A percentile compares a stretch with the other conserved stretches of the same genome.
These are phyloP conservation scores for Raphanus hybrid DNA, from an alignment of 441 rosid genomes.

Conservation along the genomic window DNA sequence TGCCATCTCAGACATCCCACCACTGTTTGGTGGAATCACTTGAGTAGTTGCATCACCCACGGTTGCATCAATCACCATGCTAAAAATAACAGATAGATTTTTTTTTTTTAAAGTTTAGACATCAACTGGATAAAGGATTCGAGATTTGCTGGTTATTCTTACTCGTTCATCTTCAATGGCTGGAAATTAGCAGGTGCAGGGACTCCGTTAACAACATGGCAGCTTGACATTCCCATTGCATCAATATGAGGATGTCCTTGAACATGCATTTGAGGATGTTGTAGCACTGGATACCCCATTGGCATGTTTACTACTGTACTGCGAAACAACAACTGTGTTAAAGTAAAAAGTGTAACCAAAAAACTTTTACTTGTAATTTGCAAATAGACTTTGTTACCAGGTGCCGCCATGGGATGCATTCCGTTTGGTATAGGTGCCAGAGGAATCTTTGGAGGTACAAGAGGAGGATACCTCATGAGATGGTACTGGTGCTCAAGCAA, in stretches of 20 bases:
- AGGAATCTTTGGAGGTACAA: constrained; percentile 74
- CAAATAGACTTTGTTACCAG: constrained; percentile 60
- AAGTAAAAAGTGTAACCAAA: constrained; percentile 45
- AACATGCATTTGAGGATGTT: constrained; percentile 82
- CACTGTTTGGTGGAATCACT: constrained; percentile 64
- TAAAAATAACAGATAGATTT: constrained; percentile 38
- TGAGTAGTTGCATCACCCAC: constrained; percentile 56
- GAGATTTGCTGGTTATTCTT: constrained; percentile 50
- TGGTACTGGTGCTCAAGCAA: constrained; percentile 91
- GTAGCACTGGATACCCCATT: constrained; percentile 93
- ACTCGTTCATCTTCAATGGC: constrained; percentile 82
- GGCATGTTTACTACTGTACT: constrained; percentile 99
- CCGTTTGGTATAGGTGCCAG: constrained; percentile 90
- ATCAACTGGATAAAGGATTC: not conserved
- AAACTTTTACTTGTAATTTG: constrained; percentile 2
- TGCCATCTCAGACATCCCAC: constrained; percentile 79
- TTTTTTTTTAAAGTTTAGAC: constrained; percentile 16
- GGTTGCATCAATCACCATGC: constrained; percentile 71
- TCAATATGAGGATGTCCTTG: constrained; percentile 82
- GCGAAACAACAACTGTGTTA: constrained; percentile 62
- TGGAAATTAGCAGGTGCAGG: constrained; percentile 90
- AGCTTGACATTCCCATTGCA: constrained; percentile 85
- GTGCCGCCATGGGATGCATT: constrained; percentile 69
- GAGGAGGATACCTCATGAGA: constrained; percentile 76
- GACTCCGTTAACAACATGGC: constrained; percentile 95